Conservation (phyloP, 495 filamentous ascomycete species). For the Immersiella caudata region DNA sequence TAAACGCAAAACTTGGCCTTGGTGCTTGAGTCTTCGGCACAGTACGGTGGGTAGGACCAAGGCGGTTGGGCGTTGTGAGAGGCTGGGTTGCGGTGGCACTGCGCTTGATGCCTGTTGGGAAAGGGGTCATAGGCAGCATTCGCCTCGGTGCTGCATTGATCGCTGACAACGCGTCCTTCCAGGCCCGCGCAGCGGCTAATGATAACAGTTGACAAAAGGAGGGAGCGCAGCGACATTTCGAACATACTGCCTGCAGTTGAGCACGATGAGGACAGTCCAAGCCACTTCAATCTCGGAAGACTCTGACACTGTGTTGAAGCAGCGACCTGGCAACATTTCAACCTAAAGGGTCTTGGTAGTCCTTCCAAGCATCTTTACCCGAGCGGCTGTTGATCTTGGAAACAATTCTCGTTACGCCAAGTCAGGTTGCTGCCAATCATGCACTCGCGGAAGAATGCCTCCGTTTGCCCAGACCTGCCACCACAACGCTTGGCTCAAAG, state of each 20-base stretch:
- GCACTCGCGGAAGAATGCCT: not conserved
- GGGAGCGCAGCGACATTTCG: too few species aligned
- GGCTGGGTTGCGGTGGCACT: not conserved
- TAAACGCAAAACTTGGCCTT: not conserved
- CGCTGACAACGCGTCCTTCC: too few species aligned
- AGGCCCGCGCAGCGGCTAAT: too few species aligned
- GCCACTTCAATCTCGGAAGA: too few species aligned
- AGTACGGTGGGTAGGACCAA: not conserved
- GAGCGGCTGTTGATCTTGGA: not conserved
- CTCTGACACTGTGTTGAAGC: too few species aligned
- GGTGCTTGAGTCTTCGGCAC: not conserved
- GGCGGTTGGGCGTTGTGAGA: not conserved
- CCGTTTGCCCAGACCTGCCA: not conserved
- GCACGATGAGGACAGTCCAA: too few species aligned
- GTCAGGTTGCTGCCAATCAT: not conserved
- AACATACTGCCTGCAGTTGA: too few species aligned
- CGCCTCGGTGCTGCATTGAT: too few species aligned
- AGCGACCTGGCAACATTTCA: too few species aligned
- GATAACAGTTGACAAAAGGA: too few species aligned
- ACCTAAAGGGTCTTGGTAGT: not conserved
- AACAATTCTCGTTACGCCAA: not conserved
- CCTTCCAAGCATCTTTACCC: not conserved
- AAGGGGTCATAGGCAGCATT: too few species aligned
- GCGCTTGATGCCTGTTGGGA: not conserved
- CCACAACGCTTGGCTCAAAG: not conserved